A percentile compares a stretch with the other conserved stretches of the same genome.
Conservation (phyloP, 768 basidiomycete genomes). For the Hirschioporus abietinus region DNA sequence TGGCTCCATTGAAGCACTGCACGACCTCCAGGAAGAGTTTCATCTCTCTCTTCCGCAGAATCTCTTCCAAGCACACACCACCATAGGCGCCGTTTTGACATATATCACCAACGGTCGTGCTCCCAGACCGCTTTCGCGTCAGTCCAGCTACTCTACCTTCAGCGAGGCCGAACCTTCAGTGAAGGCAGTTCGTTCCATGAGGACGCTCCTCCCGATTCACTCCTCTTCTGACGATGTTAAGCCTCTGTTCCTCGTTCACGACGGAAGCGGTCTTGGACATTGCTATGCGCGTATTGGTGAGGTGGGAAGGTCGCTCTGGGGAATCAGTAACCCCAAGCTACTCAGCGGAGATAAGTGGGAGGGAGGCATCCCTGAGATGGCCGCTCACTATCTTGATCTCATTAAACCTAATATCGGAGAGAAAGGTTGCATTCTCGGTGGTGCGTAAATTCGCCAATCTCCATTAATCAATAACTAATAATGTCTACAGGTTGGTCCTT, state of each 20-base stretch:
- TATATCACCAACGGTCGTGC: slow-evolving; percentile 17
- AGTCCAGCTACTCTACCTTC: not conserved
- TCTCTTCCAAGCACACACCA: slow-evolving; percentile 37
- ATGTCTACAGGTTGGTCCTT: slow-evolving; percentile 65
- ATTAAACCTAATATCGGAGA: slow-evolving; percentile 21
- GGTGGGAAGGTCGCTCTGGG: slow-evolving; percentile 54
- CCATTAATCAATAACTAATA: not conserved
- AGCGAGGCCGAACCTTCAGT: not conserved
- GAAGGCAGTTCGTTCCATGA: slow-evolving; percentile 20
- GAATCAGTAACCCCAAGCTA: slow-evolving; percentile 53
- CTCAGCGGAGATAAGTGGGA: slow-evolving; percentile 40
- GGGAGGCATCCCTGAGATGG: slow-evolving; percentile 44
- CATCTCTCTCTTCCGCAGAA: slow-evolving; percentile 37
- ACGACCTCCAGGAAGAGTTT: slow-evolving; percentile 38
- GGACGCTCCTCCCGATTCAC: slow-evolving; percentile 34
- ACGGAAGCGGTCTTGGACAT: slow-evolving; percentile 59
- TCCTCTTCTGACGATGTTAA: slow-evolving; percentile 15
- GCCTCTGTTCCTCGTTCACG: slow-evolving; percentile 65
- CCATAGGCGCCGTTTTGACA: slow-evolving; percentile 32
- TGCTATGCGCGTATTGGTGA: slow-evolving; percentile 43
- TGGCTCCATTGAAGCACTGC: slow-evolving; percentile 55
- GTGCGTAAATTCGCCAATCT: slow-evolving; percentile 29
- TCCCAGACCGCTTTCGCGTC: not conserved
- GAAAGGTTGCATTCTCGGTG: slow-evolving; percentile 45
- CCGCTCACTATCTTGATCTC: slow-evolving; percentile 39